Evolutionary conservation across 345 rosid species (phyloP), one percentile per base, ranked within the genome.

Genomic region (Eucalyptus tenuipes): DNA sequence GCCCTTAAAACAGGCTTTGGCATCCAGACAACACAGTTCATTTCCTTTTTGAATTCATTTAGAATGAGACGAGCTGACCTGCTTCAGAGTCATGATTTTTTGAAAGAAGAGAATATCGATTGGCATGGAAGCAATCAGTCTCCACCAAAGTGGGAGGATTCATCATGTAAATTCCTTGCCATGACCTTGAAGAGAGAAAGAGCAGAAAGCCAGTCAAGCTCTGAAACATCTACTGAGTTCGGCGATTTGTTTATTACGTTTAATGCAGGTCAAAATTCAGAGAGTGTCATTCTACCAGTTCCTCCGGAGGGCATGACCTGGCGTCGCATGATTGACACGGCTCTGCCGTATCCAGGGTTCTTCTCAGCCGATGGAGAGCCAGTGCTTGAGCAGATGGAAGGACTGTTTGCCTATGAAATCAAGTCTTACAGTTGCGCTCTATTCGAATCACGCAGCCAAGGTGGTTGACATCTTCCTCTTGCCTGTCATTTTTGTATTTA

Each of bases 121-220:
- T 97, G 99, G 99, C 91, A 93, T 86, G 98, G 98, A 88, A 94
- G 90, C 68, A 93, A 95, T 86, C 96, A 88, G 87, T 93, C 94
- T 91, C 92, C 94, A 29, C 99, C 99, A 44, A 93, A 89, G 29
- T 98, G 99, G 99, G 94, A 95, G 59, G 97, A 97, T 87, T 94
- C 93, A 9, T 40, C 93, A 55, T 91, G 94, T 91, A 95, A 94
- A 87, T 96, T 97, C 94, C 91, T 97, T 64, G 97, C 97, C 86
- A 91, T 96, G 94, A 93, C 89, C 37, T 92, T 97, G 93, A 97
- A 92, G 93, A 18, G 87, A 89, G 89, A 55, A 5, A 75, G 86
- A 89, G 89, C 88, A 80, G 93, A 91, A 89, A 89, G 50, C 68
- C 71, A 87, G 89, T 82, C 48, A 64, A 89, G 49, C 89, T 90